Base-by-base conservation (phyloP, 1,139 yeast genomes). In the Petasospora rhodanensis region DNA sequence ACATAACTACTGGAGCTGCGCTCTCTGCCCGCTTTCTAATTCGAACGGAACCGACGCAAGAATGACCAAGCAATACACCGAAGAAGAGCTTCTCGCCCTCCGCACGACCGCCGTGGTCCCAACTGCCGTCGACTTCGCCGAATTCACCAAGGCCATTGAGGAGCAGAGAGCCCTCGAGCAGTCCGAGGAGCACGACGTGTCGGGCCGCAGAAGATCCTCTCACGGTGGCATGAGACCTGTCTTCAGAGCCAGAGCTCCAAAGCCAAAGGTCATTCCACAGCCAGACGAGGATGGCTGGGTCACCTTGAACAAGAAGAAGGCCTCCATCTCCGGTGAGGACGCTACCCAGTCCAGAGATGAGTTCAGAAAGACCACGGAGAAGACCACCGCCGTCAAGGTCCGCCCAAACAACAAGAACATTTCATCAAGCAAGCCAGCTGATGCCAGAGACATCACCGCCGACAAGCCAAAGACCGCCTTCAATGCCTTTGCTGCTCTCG, bases 211-310 rank as follows among this genome's bases (percentile, higher is more conserved):
- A 64, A 73, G 83, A 63, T 68, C 74, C 32, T 74, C 81, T 8
- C 73, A 73, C 46, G 67, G 73, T 26, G 64, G 62, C 41, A 64
- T 47, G 12, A 72, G 64, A 52, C 79, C 79, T 34, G 64, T 67
- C 51, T 68, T 76, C 52, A 30, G 31, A 27, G 24, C 12, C 20
- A 18, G 14, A 18, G 30, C 31, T 24, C 30, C 28, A 29, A 69
- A 76, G 53, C 73, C 74, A 64, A 75, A 70, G 36, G 47, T 42
- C 21, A 31, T 36, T 13, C 40, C 39, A 43, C 55, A 51, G 39
- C 57, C 70, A 17, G 93, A 81, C 54, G 82, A 79, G 40, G 89
- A 82, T 43, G 93, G 93, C 26, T 82, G 91, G 91, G 82, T 82
- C 37, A 79, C 89, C 18, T 65, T 76, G 42, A 72, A 73, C 47